Evolutionary conservation across 116 monocot genomes (phyloP).

Genomic region (Posidonia oceanica): DNA sequence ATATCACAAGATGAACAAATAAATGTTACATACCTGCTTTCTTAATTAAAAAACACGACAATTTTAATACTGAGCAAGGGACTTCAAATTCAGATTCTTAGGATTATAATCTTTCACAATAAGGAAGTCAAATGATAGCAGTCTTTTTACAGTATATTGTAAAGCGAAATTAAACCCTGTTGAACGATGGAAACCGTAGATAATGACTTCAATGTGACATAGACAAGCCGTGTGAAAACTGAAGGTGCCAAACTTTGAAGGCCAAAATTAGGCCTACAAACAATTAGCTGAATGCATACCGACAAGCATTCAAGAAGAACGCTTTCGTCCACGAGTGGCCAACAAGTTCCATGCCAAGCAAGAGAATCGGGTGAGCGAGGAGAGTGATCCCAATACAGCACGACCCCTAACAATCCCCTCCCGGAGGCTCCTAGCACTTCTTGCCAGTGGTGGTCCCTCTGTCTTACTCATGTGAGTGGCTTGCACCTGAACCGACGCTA

Average conservation of each 20-base stretch:
- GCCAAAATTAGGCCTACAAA: neutral
- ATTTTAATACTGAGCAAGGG: too few species aligned
- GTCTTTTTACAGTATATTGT: too few species aligned
- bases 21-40: too few species aligned
- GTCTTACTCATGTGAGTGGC: conserved; percentile 9
- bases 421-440: conserved; percentile 42
- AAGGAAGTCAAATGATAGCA: too few species aligned
- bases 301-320: neutral
- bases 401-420: conserved; percentile 56
- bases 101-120: too few species aligned
- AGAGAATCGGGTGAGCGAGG: conserved; percentile 33
- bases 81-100: too few species aligned
- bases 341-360: conserved; percentile 36
- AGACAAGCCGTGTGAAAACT: neutral
- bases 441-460: conserved; percentile 38
- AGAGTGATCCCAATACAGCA: conserved; percentile 27
- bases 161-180: too few species aligned
- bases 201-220: neutral
- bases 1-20: too few species aligned
- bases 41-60: too few species aligned
- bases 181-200: too few species aligned
- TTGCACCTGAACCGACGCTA: conserved; percentile 43
- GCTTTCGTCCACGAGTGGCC: conserved; percentile 2
- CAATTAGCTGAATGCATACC: neutral
- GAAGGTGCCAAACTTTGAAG: too few species aligned